phyloP scores from a whole-genome alignment of 768 basidiomycete species.

The Exsudoporus frostii region DNA sequence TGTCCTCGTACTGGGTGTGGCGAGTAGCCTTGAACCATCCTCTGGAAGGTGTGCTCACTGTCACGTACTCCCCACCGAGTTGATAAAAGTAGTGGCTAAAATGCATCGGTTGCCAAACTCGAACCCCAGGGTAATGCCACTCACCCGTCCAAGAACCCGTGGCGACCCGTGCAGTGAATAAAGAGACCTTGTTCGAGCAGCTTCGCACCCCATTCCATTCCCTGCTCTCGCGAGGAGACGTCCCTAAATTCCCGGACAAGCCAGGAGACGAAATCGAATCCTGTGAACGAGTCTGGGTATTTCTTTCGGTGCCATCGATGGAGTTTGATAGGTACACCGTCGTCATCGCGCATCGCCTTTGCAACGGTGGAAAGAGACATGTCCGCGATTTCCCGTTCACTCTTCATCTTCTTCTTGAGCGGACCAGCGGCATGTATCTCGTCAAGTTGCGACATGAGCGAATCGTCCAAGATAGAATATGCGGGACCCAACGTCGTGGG shows the following conservation, averaged over 20 bases:
- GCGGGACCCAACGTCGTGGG: constrained; percentile 84
- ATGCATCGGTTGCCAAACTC: constrained; percentile 3
- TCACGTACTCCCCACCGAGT: constrained; percentile 70
- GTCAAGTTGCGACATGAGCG: constrained; percentile 76
- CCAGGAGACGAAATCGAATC: constrained; percentile 89
- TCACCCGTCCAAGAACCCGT: constrained; percentile 87
- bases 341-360: constrained; percentile 83
- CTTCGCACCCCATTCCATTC: constrained; percentile 70
- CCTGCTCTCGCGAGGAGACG: constrained; percentile 79
- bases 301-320: constrained; percentile 76
- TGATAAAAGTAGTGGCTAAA: constrained; percentile 86
- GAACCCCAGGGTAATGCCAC: constrained; percentile 19
- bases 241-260: constrained; percentile 88
- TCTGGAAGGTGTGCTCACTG: constrained; percentile 61
- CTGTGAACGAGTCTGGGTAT: constrained; percentile 84
- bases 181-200: constrained; percentile 81
- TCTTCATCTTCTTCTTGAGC: constrained; percentile 76
- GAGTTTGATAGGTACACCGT: constrained; percentile 79
- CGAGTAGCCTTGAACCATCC: constrained; percentile 63
- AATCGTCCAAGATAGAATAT: constrained; percentile 73
- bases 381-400: constrained; percentile 67
- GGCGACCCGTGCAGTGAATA: constrained; percentile 74
- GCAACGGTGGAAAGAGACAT: constrained; percentile 64
- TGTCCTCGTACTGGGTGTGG: constrained; percentile 44
- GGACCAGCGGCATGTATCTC: constrained; percentile 74